Percentiles rank a stretch among this genome's conserved stretches.
Evolutionary conservation across 257 asterid genomes (phyloP).

Genomic region (Penstemon barbatus): DNA sequence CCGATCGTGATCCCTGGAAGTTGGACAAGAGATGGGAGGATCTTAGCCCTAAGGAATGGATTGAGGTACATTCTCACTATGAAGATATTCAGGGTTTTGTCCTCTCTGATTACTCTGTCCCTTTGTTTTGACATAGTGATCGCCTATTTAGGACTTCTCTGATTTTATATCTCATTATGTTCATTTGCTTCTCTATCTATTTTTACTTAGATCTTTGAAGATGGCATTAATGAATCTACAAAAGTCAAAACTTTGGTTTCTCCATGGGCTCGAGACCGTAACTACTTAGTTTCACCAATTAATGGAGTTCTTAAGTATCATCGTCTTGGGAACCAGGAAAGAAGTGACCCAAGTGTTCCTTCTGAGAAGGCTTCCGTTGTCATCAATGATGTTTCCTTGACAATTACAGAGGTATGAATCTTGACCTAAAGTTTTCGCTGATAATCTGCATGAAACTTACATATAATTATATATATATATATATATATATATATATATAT

Average conservation of each 20-base stretch:
- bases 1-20: constrained; percentile 83
- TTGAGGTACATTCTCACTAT: constrained; percentile 60
- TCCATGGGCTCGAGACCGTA: constrained; percentile 71
- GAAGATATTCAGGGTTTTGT: constrained; percentile 29
- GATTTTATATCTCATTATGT: constrained; percentile 21
- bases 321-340: constrained; percentile 92
- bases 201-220: constrained; percentile 75
- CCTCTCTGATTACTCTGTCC: constrained; percentile 9
- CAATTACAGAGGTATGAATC: constrained; percentile 75
- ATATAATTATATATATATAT: constrained; percentile 9
- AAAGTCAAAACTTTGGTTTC: constrained; percentile 43
- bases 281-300: constrained; percentile 86
- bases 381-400: constrained; percentile 76
- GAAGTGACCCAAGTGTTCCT: constrained; percentile 78
- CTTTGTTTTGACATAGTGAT: constrained; percentile 8
- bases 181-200: constrained; percentile 11
- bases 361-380: constrained; percentile 87
- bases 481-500: too few relatives aligned
- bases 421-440: constrained; percentile 11
- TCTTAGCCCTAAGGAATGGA: constrained; percentile 90
- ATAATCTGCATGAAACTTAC: constrained; percentile 12
- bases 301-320: constrained; percentile 92
- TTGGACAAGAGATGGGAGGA: constrained; percentile 95
- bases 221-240: constrained; percentile 77
- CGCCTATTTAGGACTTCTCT: constrained; percentile 8